Percentiles rank a stretch among this genome's conserved stretches.
Evolutionary conservation across 805 yeast species (phyloP).

Genomic region (Yarrowia keelungensis): DNA sequence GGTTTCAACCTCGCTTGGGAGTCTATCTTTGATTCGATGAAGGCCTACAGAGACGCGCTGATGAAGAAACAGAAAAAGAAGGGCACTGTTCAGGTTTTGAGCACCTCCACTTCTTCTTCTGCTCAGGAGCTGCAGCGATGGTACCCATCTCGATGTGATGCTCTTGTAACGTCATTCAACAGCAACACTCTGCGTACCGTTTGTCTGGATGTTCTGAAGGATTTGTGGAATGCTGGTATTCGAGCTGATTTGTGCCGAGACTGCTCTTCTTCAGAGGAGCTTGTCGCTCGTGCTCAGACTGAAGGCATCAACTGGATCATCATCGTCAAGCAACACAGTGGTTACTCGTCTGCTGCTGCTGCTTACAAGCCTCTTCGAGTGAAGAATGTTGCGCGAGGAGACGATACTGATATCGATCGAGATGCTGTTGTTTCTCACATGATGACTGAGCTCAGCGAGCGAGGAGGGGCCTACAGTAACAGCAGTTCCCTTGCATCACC

Average conservation of each 20-base stretch:
- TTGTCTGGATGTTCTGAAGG: constrained; percentile 68
- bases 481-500: neutral
- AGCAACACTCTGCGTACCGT: constrained; percentile 61
- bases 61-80: constrained; percentile 42
- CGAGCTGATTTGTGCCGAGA: constrained; percentile 67
- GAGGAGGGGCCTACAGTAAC: constrained; percentile 34
- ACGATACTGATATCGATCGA: constrained; percentile 75
- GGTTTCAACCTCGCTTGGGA: constrained; percentile 88
- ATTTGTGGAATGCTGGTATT: constrained; percentile 79
- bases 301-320: constrained; percentile 82
- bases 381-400: constrained; percentile 63
- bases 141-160: constrained; percentile 76
- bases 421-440: constrained; percentile 66
- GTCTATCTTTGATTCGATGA: constrained; percentile 60
- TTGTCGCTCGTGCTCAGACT: constrained; percentile 63
- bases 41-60: constrained; percentile 45
- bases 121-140: constrained; percentile 47
- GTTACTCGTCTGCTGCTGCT: constrained; percentile 52
- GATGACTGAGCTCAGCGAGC: constrained; percentile 47
- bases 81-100: constrained; percentile 43
- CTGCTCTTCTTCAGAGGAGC: constrained; percentile 63
- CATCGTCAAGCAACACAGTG: constrained; percentile 70
- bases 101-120: constrained; percentile 22
- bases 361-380: constrained; percentile 79
- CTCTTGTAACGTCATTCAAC: constrained; percentile 74